phyloP scores from a whole-genome alignment of 345 rosid species.

The Ceriops decandra region DNA sequence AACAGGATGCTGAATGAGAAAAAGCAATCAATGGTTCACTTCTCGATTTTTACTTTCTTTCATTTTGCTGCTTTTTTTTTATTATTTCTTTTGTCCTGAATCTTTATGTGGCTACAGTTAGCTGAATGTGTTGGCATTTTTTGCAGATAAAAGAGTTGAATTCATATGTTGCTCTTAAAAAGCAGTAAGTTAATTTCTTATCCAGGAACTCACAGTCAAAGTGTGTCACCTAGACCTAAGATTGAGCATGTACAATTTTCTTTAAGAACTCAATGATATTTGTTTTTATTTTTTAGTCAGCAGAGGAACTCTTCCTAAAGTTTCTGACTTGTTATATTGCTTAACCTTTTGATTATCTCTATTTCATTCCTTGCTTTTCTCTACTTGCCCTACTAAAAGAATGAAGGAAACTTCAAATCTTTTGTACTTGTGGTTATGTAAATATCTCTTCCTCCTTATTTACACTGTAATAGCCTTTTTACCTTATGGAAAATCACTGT shows the following conservation, averaged over 20 bases:
- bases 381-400: no score
- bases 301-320: neutral
- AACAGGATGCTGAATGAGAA: constrained; percentile 69
- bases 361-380: no score
- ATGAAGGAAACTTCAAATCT: no score
- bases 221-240: neutral
- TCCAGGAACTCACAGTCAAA: constrained; percentile 5
- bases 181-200: constrained; percentile 45
- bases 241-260: neutral
- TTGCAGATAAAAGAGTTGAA: constrained; percentile 77
- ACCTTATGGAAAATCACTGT: no score
- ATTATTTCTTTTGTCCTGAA: neutral
- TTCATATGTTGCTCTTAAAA: constrained; percentile 75
- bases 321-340: neutral
- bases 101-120: constrained; percentile 12
- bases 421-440: no score
- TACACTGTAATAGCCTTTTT: no score
- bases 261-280: neutral
- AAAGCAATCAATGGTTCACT: constrained; percentile 75
- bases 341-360: neutral
- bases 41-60: constrained; percentile 4
- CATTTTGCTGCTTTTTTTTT: neutral
- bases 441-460: no score
- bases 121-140: constrained; percentile 20
- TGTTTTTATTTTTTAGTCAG: neutral